Conservation (phyloP, 1,284 basidiomycete genomes). For the Microbotryum violaceum region DNA sequence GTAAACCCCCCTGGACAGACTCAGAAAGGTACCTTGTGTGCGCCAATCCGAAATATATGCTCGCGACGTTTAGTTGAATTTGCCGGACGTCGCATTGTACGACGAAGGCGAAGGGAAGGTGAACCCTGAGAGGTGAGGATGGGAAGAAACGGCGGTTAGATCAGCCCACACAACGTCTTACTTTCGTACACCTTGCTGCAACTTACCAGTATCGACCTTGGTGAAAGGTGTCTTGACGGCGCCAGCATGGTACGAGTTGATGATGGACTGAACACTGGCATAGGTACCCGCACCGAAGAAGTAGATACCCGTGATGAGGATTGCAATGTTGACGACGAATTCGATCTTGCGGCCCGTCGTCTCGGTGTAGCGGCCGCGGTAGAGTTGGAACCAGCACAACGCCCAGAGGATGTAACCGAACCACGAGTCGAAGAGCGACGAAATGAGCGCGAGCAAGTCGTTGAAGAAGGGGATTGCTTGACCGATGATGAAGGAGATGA, state of each 20-base stretch:
- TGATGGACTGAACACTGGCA: constrained; percentile 46
- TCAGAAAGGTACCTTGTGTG: too few relatives aligned
- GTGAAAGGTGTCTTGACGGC: constrained; percentile 22
- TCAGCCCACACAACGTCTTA: too few relatives aligned
- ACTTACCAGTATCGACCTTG: too few relatives aligned
- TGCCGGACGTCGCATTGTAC: too few relatives aligned
- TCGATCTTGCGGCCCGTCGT: constrained; percentile 23
- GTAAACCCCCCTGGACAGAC: too few relatives aligned
- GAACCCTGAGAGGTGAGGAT: too few relatives aligned
- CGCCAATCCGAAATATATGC: too few relatives aligned
- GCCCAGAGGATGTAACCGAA: constrained; percentile 46
- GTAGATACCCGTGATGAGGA: constrained; percentile 43
- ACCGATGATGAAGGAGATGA: constrained; percentile 55
- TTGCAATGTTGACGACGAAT: constrained; percentile 41
- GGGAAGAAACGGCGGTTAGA: too few relatives aligned
- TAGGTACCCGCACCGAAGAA: constrained; percentile 48
- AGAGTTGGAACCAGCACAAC: constrained; percentile 41
- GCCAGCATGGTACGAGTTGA: constrained; percentile 38
- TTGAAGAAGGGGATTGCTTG: constrained; percentile 46
- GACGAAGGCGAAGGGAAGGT: too few relatives aligned
- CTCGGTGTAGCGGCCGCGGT: constrained; percentile 39
- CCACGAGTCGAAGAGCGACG: constrained; percentile 39
- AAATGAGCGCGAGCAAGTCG: constrained; percentile 41
- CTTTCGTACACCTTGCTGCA: too few relatives aligned
- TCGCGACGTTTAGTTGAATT: too few relatives aligned